phyloP scores from a whole-genome alignment of 1,139 yeast genomes.

The Saccharomyces hybrid region DNA sequence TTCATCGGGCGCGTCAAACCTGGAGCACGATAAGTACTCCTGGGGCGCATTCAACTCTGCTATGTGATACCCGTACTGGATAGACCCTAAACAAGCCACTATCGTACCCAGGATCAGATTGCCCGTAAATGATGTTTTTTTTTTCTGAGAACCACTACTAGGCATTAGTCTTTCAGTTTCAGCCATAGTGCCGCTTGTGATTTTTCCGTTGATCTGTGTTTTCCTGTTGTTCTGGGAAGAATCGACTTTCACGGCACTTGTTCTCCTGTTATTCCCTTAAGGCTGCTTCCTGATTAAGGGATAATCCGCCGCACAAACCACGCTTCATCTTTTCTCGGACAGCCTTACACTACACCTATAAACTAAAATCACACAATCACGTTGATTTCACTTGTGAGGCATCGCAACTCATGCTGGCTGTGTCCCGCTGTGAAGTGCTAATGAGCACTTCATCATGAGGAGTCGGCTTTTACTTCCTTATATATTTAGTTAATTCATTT shows the following conservation, averaged over 20 bases:
- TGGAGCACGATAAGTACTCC: slow-evolving; percentile 47
- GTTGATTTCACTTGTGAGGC: neutral
- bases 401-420: too few species aligned
- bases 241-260: neutral
- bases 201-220: neutral
- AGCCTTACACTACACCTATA: neutral
- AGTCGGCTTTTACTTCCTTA: neutral
- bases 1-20: slow-evolving; percentile 15
- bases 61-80: slow-evolving; percentile 89
- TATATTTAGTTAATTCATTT: neutral
- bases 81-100: slow-evolving; percentile 60
- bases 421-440: too few species aligned
- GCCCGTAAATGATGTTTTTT: slow-evolving; percentile 10
- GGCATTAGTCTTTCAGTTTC: slow-evolving; percentile 2
- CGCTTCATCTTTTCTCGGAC: neutral
- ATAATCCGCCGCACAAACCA: neutral
- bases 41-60: slow-evolving; percentile 86
- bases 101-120: slow-evolving; percentile 30
- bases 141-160: slow-evolving; percentile 1
- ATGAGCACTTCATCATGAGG: too few species aligned
- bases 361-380: neutral
- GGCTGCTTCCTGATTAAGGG: neutral
- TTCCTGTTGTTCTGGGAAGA: neutral
- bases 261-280: neutral
- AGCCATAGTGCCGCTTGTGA: neutral